A percentile compares a stretch with the other conserved stretches of the same genome.
Evolutionary conservation across 805 yeast genomes (phyloP).

Genomic region (Kurtzmaniella cleridarum): DNA sequence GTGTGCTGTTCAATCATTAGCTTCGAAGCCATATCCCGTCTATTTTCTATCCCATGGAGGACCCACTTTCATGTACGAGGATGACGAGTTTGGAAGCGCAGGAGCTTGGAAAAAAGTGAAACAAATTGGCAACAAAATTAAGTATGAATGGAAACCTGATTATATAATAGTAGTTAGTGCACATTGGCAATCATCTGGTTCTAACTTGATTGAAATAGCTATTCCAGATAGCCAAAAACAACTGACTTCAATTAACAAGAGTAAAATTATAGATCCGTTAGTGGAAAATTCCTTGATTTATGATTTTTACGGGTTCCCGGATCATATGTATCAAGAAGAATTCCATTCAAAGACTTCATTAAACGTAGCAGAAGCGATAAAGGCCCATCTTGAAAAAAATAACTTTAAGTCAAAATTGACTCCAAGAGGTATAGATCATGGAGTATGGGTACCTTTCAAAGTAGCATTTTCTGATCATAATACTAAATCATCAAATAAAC

Average conservation of each 20-base stretch:
- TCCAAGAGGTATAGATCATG: slow-evolving; percentile 75
- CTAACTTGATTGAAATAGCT: slow-evolving; percentile 43
- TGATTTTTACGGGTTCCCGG: slow-evolving; percentile 73
- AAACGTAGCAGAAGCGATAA: slow-evolving; percentile 40
- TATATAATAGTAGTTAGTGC: slow-evolving; percentile 66
- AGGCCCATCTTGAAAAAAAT: slow-evolving; percentile 28
- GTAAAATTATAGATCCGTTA: slow-evolving; percentile 2
- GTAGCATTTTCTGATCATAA: slow-evolving; percentile 52
- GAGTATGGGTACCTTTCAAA: slow-evolving; percentile 76
- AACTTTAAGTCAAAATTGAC: slow-evolving; percentile 44
- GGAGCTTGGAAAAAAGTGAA: slow-evolving; percentile 57
- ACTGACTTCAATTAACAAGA: slow-evolving; percentile 1
- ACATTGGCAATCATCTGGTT: slow-evolving; percentile 60
- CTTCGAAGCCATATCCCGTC: slow-evolving; percentile 42
- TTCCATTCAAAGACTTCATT: slow-evolving; percentile 49
- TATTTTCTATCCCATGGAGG: slow-evolving; percentile 81
- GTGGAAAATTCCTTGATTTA: slow-evolving; percentile 56
- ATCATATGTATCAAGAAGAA: slow-evolving; percentile 53
- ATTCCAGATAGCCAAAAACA: slow-evolving; percentile 26
- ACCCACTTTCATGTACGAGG: slow-evolving; percentile 63
- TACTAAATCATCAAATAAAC: slow-evolving; percentile 18
- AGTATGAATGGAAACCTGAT: slow-evolving; percentile 51
- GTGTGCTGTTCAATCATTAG: slow-evolving; percentile 7
- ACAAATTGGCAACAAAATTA: slow-evolving; percentile 48
- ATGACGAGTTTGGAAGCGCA: slow-evolving; percentile 42